Evolutionary conservation across 1,284 basidiomycete genomes (phyloP).

Genomic region (Thecaphora frezii): DNA sequence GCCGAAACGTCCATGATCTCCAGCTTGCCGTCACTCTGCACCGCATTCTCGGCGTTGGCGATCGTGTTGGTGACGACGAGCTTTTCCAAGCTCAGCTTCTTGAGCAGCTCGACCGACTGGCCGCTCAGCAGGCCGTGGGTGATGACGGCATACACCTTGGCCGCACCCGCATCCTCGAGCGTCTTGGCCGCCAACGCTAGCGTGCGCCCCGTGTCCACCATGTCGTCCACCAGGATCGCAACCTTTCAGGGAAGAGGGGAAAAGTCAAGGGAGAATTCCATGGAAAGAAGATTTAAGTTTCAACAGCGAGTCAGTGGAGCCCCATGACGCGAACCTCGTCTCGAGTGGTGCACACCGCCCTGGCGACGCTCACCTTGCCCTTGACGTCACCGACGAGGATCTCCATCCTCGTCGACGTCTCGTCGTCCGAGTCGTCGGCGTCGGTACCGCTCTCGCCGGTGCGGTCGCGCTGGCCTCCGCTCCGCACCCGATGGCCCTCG

Average conservation of each 20-base stretch:
- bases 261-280: too few relatives aligned
- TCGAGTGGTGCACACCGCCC: neutral
- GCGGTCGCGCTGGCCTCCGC: slow-evolving; percentile 31
- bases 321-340: too few relatives aligned
- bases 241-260: slow-evolving; percentile 6
- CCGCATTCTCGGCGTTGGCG: slow-evolving; percentile 65
- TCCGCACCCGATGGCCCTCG: slow-evolving; percentile 44
- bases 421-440: slow-evolving; percentile 50
- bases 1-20: slow-evolving; percentile 79
- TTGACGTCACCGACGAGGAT: slow-evolving; percentile 93
- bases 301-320: too few relatives aligned
- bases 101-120: slow-evolving; percentile 74
- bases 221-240: slow-evolving; percentile 94
- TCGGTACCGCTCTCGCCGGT: slow-evolving; percentile 11
- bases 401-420: slow-evolving; percentile 71
- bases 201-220: slow-evolving; percentile 93
- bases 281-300: too few relatives aligned
- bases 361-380: slow-evolving; percentile 69
- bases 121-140: slow-evolving; percentile 91
- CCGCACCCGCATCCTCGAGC: slow-evolving; percentile 83
- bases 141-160: slow-evolving; percentile 82
- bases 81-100: slow-evolving; percentile 77
- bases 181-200: slow-evolving; percentile 81
- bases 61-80: slow-evolving; percentile 87
- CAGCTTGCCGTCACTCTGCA: slow-evolving; percentile 61